Base-by-base conservation (phyloP, 371 early-diverging fungal genomes). In the Zychaea mexicana region DNA sequence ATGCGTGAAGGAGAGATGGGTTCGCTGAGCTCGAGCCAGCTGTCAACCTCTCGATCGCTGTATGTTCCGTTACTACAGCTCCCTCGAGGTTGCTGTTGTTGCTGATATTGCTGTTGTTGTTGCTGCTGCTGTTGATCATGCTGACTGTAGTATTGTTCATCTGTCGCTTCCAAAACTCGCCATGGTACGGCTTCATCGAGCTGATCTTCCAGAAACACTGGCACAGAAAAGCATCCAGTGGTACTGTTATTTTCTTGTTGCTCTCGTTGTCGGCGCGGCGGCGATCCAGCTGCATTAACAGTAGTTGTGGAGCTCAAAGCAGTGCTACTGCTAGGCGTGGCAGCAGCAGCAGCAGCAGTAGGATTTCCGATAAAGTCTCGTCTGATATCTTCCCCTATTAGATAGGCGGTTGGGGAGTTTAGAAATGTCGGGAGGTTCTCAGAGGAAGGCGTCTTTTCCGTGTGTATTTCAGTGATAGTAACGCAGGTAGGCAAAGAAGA, bases 111-210 rank as follows among this genome's bases (percentile, higher is more conserved):
- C 7, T 30, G 24, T 61, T 31, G 36, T 32, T 56, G 21, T 28
- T 57, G 27, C 3, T 39, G 46, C 31, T 58, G 3, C 10, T 49
- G 49, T 36, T 38, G 49, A 2, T 27, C n/a, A 13, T 26, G 49
- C 17, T 7, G 64, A 24, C 19, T 47, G 38, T 56, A 49, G 8
- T 39, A 4, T 2, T 57, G 30, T 1, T 54, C 61, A 28, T 64
- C 42, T 52, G 53, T 39, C 22, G 58, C 65, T 42, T 69, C 69
- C 4, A 69, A 65, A 5, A 69, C 69, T 8, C 69, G 61, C 69
- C 69, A 69, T 13, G 69, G 69, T 24, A 69, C 69, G 2, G 59
- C 69, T 32, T 61, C 65, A 15, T 69, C 69, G 15, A 69, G n/a
- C 17, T 58, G 52, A 32, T 61, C 61, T 38, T 61, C 58, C 12